Evolutionary conservation across 306 rosid genomes (phyloP), one percentile per base, ranked within the genome.

Genomic region (Rosa rugosa): DNA sequence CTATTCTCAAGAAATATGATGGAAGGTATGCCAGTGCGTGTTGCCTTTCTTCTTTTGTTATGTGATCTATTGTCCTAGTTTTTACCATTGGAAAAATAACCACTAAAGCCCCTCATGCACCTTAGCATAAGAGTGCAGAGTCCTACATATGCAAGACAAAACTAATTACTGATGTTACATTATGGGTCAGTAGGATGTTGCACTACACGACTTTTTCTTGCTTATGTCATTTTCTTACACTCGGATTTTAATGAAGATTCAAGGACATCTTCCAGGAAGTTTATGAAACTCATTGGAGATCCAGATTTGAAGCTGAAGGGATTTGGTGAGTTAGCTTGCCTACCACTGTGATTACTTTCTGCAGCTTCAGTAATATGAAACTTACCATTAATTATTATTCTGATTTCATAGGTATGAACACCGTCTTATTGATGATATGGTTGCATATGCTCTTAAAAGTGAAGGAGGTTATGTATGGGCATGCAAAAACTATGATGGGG

Each of bases 401-500:
- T 87, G 80, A 79, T 73, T 53, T 77, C 45, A 46, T 79, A 94
- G 99, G 99, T 95, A 92, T 78, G 99, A 95, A 83, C 99, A 95
- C 81, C 95, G 98, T 23, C 97, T 95, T 79, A 92, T 95, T 49
- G 99, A 95, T 47, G 97, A 95, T 80, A 95, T 95, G 99, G 97
- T 95, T 71, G 99, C 99, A 0, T 95, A 95, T 85, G 97, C 98
- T 53, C 85, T 95, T 76, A 95, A 95, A 90, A 92, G 99, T 67
- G 99, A 95, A 20, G 99, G 99, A 83, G 99, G 97, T 75, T 95
- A 95, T 85, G 99, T 95, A 54, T 95, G 99, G 99, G 98, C 99
- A 78, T 95, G 99, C 97, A 95, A 95, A 83, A 92, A 92, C 79
- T 95, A 95, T 73, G 97, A 92, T 85, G 98, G 99, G 79, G 98